Base-by-base conservation (phyloP, 2,329 filamentous ascomycete species). In the Clarireedia hainanense region DNA sequence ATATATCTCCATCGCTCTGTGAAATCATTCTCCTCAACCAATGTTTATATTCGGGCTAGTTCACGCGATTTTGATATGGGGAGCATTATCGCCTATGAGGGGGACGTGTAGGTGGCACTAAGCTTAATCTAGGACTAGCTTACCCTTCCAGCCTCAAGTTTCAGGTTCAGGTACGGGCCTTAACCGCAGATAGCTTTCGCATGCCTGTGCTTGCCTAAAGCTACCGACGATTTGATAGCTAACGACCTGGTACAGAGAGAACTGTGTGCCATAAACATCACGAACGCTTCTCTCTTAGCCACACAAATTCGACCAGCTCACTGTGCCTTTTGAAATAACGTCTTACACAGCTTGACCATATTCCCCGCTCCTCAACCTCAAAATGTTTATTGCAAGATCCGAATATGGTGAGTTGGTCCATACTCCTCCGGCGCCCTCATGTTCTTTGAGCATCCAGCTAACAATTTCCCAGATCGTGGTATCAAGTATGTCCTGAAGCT, bases 341-440 rank as follows among this genome's bases (percentile, higher is more conserved):
- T 15, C 12, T 30, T 23, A 34, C 15, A 48, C 15, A 17, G 27
- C 48, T 48, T 46, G 15, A 27, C 23, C 47, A 20, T 27, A 30
- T 51, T 55, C 5, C 30, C 51, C 23, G 40, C 49, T 4, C 47
- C 74, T 74, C 63, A 70, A 73, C 55, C 40, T 71, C 81, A 90
- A 78, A 69, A 96, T 96, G 94, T 99, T 99, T 84, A 97, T 99
- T 83, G 91, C 94, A 82, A 89, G 94, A 79, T 97, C 92, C 73
- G 94, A 99, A 92, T 99, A 99, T 80, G 94, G 92, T 94, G 81
- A 79, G 86, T 67, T 54, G 46, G 60, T 59, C 56, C 61, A 49
- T 20, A 52, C 52, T 52, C 50, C 39, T 45, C 47, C 40, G 47
- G 6, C 4, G 24, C 24, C 36, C 52, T 30, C 23, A 45, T 55